These are phyloP conservation scores for Fusarium sp. DNA, from an alignment of 2,329 filamentous ascomycete genomes.

Conservation along the genomic window DNA sequence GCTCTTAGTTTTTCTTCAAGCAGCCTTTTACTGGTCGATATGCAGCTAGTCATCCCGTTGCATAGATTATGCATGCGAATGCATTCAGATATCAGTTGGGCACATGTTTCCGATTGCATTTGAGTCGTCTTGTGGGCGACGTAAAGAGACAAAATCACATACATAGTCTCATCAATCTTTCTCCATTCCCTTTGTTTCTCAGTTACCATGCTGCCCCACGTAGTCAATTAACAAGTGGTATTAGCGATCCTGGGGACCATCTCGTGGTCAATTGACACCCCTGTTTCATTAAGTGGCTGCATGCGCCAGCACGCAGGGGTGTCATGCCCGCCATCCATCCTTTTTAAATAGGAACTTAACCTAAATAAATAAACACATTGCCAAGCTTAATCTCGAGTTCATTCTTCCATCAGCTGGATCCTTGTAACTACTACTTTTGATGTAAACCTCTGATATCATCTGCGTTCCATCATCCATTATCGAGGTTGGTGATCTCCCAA, in stretches of 20 bases:
- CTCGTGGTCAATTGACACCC: constrained; percentile 41
- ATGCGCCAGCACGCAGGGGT: constrained; percentile 45
- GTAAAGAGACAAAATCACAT: not conserved
- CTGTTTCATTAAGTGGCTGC: constrained; percentile 48
- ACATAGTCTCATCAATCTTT: constrained; percentile 16
- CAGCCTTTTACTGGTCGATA: not conserved
- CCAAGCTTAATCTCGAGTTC: constrained; percentile 42
- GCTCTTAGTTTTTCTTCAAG: not conserved
- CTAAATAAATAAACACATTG: constrained; percentile 34
- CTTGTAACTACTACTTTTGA: constrained; percentile 25
- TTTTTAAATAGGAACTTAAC: constrained; percentile 36
- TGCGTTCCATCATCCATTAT: constrained; percentile 31
- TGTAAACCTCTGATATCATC: constrained; percentile 25
- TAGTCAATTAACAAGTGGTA: constrained; percentile 39
- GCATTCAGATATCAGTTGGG: constrained; percentile 8
- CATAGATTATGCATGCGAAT: constrained; percentile 24
- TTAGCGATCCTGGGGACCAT: constrained; percentile 39
- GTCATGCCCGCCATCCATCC: constrained; percentile 45
- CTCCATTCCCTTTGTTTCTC: constrained; percentile 24
- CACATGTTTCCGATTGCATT: constrained; percentile 11
- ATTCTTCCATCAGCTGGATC: constrained; percentile 34
- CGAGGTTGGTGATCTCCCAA: constrained; percentile 9
- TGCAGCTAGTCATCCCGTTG: constrained; percentile 27
- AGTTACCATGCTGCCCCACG: constrained; percentile 26
- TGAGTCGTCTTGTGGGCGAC: not conserved